Evolutionary conservation across 1,284 basidiomycete genomes (phyloP), one percentile per base, ranked within the genome.

Genomic region (Tilletiaria anomala): DNA sequence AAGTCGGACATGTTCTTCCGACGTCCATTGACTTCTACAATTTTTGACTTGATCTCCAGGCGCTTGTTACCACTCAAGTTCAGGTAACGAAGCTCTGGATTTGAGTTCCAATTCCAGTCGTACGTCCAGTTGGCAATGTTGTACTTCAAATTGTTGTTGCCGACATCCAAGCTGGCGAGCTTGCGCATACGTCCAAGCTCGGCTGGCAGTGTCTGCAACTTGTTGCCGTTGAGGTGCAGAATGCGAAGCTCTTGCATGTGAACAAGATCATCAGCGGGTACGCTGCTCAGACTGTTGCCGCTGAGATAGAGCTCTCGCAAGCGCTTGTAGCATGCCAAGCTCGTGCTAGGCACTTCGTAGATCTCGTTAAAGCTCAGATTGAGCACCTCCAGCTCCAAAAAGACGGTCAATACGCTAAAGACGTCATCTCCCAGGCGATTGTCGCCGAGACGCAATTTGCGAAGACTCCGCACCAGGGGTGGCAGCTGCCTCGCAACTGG

Each of bases 31-130:
- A 67, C 60, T 22, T 65, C 54, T 17, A 65, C 60, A 23, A 60
- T 47, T 42, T 62, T 58, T 31, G 79, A 79, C 69, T 82, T 83
- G 71, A 87, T 84, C 70, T 83, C 82, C n/a, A 87, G 73, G 34
- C 81, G 76, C 69, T 84, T 83, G 71, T 87, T 87, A 12, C 83
- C 83, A 0, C 83, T 86, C 39, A 87, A 60, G 61, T 86, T 87
- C 52, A 86, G 80, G 69, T 94, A 96, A 42, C 80, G 80, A 47
- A 99, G 75, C 52, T 83, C 82, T 49, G 79, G 78, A 67, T 96
- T 97, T 74, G 88, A 93, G 68, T 96, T 96, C 93, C 93, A 99
- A 68, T 99, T 97, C 91, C 91, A 97, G 70, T 99, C 93, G 69
- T 91, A 99, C 61, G 91, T 85, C 82, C 82, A 91, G 63, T 97